Evolutionary conservation across 2,329 filamentous ascomycete species (phyloP).

Genomic region (Xylaria sp.): DNA sequence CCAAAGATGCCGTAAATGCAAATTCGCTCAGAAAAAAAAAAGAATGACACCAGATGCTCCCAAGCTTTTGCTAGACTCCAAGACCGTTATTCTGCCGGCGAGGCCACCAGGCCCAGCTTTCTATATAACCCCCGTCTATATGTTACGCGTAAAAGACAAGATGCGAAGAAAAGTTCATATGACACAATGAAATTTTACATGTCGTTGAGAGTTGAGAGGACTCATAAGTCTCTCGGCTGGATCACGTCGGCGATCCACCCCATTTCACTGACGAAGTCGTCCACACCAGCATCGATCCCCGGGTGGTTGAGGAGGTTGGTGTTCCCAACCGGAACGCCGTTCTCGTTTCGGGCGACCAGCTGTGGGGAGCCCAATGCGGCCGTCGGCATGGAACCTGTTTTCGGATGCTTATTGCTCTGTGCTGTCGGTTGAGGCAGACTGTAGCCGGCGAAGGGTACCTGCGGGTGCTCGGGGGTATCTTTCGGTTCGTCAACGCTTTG

Average conservation of each 20-base stretch:
- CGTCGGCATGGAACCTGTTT: slow-evolving; percentile 14
- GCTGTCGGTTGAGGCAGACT: slow-evolving; percentile 47
- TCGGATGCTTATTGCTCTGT: slow-evolving; percentile 32
- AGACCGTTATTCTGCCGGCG: slow-evolving; percentile 11
- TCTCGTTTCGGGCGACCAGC: slow-evolving; percentile 34
- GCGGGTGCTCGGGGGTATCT: slow-evolving; percentile 21
- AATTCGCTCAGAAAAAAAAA: slow-evolving; percentile 4
- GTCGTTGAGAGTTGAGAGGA: slow-evolving; percentile 1
- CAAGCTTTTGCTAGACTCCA: slow-evolving; percentile 11
- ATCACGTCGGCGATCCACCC: slow-evolving; percentile 57
- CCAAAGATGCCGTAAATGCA: slow-evolving; percentile 11
- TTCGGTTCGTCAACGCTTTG: slow-evolving; percentile 29
- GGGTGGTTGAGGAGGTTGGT: slow-evolving; percentile 33
- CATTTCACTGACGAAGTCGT: slow-evolving; percentile 47
- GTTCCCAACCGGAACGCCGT: slow-evolving; percentile 28
- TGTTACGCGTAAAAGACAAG: slow-evolving; percentile 5
- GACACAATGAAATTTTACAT: neutral
- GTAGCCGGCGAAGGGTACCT: slow-evolving; percentile 45
- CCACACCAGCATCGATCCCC: slow-evolving; percentile 38
- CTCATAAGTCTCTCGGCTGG: slow-evolving; percentile 37
- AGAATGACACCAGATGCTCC: slow-evolving; percentile 15
- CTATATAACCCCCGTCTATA: slow-evolving; percentile 25
- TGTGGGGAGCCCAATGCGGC: slow-evolving; percentile 33
- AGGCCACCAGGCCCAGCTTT: slow-evolving; percentile 19
- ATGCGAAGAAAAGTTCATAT: neutral